These are phyloP conservation scores for Melanogaster broomeanus DNA, from an alignment of 768 basidiomycete species.

Conservation along the genomic window DNA sequence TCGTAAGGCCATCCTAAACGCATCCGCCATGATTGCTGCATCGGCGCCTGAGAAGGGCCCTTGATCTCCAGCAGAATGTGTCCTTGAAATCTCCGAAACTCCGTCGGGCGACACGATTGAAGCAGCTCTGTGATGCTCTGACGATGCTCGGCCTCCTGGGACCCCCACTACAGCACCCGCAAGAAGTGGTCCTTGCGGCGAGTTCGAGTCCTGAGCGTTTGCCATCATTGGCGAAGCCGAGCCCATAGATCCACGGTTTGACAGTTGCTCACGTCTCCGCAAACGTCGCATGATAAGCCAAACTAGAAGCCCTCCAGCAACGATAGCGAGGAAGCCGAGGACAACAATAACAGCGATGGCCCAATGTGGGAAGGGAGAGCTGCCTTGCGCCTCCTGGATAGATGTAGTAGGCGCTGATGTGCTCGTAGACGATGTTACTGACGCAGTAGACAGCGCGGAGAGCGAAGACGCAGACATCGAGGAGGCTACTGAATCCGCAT, in stretches of 20 bases:
- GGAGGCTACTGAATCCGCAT: conserved; percentile 63
- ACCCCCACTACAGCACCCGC: conserved; percentile 35
- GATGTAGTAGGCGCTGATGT: conserved; percentile 19
- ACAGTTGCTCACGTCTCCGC: conserved; percentile 50
- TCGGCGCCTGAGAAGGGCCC: conserved; percentile 82
- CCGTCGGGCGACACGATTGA: conserved; percentile 64
- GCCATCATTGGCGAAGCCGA: conserved; percentile 85
- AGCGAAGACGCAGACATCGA: conserved; percentile 50
- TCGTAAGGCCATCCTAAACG: conserved; percentile 84
- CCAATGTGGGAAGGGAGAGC: conserved; percentile 74
- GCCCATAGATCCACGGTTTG: conserved; percentile 75
- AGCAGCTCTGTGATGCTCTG: conserved; percentile 34
- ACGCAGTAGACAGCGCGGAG: conserved; percentile 32
- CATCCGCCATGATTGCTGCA: conserved; percentile 91
- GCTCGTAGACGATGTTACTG: conserved; percentile 36
- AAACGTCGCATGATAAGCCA: conserved; percentile 76
- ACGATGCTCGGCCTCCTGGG: conserved; percentile 32
- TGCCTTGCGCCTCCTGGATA: conserved; percentile 45
- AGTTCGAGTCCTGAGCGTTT: conserved; percentile 45
- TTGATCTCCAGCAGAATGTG: conserved; percentile 59
- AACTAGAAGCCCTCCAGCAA: conserved; percentile 62
- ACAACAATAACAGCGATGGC: conserved; percentile 90
- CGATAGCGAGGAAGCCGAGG: conserved; percentile 81
- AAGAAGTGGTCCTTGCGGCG: conserved; percentile 51
- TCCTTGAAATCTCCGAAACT: conserved; percentile 68